Evolutionary conservation across 306 rosid genomes (phyloP), one percentile per base, ranked within the genome.

Genomic region (Hippophae rhamnoides): DNA sequence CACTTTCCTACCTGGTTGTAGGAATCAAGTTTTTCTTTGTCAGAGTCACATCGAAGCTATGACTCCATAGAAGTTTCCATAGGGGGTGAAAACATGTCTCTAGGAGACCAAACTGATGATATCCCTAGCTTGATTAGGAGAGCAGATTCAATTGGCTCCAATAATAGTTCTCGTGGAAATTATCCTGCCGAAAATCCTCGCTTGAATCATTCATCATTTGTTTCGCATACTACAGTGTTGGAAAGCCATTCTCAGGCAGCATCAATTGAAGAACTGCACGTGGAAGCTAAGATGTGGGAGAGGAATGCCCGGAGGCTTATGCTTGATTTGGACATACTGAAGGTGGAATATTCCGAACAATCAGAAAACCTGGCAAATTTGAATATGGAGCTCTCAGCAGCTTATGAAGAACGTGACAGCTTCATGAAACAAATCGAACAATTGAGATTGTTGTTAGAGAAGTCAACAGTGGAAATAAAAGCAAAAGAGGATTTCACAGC

Each of bases 221-320:
- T 58, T 67, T 72, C 79, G 25, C 66, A 41, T 71, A 48, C 52
- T 49, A 60, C 13, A 7, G 74, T 66, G 63, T 70, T 74, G 31
- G 77, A 74, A 70, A 70, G 49, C 70, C 67, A 58, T 12, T 71
- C 58, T 52, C 65, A 63, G 67, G 83, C 73, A 70, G 76, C 56
- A 53, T 69, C 86, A 7, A 67, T 64, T 61, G 81, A 71, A 65
- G 96, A 81, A 80, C 79, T 92, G 56, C 95, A 81, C 43, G 98
- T 85, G 8, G 95, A 92, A 74, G 96, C 98, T 23, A 85, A 79
- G 83, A 85, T 88, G 95, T 88, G 99, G 96, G 95, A 92, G 77
- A 80, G 85, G 80, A 88, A 92, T 12, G 95, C 94, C 31, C 77
- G 85, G 58, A 84, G 88, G 71, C 80, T 92, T 53, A 82, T 86